Conservation (phyloP, 148 eudicot genomes). For the Chenopodium quinoa region DNA sequence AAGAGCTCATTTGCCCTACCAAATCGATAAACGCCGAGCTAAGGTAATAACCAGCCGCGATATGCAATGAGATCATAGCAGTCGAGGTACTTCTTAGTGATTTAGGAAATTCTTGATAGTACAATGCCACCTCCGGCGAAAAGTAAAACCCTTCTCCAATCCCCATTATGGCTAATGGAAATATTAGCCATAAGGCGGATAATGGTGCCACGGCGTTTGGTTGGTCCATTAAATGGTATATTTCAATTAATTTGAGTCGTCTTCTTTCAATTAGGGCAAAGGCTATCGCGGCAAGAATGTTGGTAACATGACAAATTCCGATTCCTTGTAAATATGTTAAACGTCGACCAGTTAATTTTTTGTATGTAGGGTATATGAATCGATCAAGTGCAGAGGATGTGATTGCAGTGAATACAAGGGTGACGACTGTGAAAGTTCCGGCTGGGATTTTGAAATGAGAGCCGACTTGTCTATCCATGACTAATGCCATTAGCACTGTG, state of each 20-base stretch:
- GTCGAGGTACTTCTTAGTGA: constrained; percentile 34
- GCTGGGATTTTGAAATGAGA: constrained; percentile 36
- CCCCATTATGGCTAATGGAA: constrained; percentile 35
- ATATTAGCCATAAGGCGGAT: constrained; percentile 33
- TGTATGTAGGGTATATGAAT: constrained; percentile 34
- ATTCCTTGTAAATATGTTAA: constrained; percentile 36
- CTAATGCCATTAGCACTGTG: constrained; percentile 54
- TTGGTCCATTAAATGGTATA: not conserved
- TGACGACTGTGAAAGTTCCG: constrained; percentile 33
- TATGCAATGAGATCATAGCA: constrained; percentile 28
- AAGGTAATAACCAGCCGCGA: constrained; percentile 36
- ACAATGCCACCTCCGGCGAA: constrained; percentile 35
- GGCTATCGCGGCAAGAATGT: constrained; percentile 30
- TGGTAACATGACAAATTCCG: constrained; percentile 39
- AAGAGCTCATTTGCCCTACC: constrained; percentile 23
- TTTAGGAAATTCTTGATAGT: constrained; percentile 38
- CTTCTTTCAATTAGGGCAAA: constrained; percentile 47
- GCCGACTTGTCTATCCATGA: constrained; percentile 44
- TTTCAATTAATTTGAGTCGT: constrained; percentile 28
- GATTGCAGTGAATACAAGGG: constrained; percentile 36
- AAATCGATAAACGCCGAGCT: constrained; percentile 34
- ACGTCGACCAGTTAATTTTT: constrained; percentile 23
- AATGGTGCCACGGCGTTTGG: constrained; percentile 25
- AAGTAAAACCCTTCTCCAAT: constrained; percentile 33
- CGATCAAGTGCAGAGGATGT: constrained; percentile 36